Base-by-base conservation (phyloP, 2,329 filamentous ascomycete species). In the Daldinia sp. region DNA sequence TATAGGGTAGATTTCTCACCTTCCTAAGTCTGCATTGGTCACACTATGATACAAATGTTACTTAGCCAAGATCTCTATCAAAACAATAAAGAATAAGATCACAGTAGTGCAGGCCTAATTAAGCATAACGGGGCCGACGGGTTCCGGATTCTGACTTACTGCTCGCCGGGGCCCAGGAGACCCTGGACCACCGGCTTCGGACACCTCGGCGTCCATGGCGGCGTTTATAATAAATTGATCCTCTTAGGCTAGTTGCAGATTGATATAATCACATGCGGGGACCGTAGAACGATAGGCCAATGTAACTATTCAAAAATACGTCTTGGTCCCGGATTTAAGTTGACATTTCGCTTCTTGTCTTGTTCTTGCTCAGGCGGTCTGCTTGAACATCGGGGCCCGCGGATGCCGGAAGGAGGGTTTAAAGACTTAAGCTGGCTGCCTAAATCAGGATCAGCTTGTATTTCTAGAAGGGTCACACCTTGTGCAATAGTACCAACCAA, bases 71-170 rank as follows among this genome's bases (percentile, higher is more conserved):
- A 15, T 62, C 60, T 51, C n/a, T 28, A 33, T 44, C 10, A 41
- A 61, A 59, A 41, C 12, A 82, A 1, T 35, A 9, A 35, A 81
- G 71, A 74, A 73, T 80, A 26, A 20, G 30, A 30, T 42, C 60
- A 75, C 75, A 30, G 79, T 81, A 70, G 81, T 82, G 74, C 77
- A 77, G 3, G 80, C 53, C 76, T 80, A 18, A 28, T 37, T 48
- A 6, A 44, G 42, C 26, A n/a, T 50, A 26, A 48, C 13, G 65
- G 65, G 64, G 37, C 48, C 67, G 60, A 67, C 63, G 68, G 79
- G 79, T 4, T 77, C 81, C 73, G 83, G 80, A 53, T 79, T 78
- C 61, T 74, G 79, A 58, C 82, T 82, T 73, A 81, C 84, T 74
- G 81, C 78, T 60, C 77, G 81, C 9, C 79, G 81, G 4, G 76